Conservation (phyloP, 768 basidiomycete species). For the Kwoniella bestiolae region DNA sequence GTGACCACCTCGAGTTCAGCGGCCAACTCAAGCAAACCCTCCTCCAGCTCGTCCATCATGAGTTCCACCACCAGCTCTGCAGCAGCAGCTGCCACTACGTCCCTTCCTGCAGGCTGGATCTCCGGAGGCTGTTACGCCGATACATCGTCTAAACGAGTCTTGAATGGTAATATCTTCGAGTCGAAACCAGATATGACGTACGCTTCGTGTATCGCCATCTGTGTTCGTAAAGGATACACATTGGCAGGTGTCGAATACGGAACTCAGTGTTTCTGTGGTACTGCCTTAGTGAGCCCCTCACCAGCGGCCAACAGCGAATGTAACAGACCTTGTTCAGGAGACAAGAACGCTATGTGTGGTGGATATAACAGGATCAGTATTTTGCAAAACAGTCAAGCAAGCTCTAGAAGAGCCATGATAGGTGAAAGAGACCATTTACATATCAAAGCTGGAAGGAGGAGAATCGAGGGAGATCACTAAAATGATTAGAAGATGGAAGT, state of each 20-base stretch:
- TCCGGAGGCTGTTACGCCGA: constrained; percentile 22
- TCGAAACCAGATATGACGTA: constrained; percentile 10
- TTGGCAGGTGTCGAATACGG: constrained; percentile 31
- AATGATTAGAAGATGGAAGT: background rate
- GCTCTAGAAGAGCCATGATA: background rate
- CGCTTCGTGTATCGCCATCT: constrained; percentile 25
- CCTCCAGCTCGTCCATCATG: background rate
- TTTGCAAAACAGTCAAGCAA: background rate
- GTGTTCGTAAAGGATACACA: constrained; percentile 18
- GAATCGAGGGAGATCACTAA: background rate
- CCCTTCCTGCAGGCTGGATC: constrained; percentile 34
- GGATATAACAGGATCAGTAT: constrained; percentile 13
- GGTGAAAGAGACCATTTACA: background rate
- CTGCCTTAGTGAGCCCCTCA: background rate
- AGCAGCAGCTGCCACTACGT: constrained; percentile 4
- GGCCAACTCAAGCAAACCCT: background rate
- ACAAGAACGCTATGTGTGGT: constrained; percentile 11
- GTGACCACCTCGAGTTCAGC: constrained; percentile 3
- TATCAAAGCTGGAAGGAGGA: background rate
- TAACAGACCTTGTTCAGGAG: constrained; percentile 10
- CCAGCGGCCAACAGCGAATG: constrained; percentile 1
- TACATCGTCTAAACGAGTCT: background rate
- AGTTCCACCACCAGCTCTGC: constrained; percentile 9
- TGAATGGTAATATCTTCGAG: constrained; percentile 7
- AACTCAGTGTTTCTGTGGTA: constrained; percentile 24